These are phyloP conservation scores for Lepidopterella palustris DNA, from an alignment of 495 filamentous ascomycete species.

Conservation along the genomic window DNA sequence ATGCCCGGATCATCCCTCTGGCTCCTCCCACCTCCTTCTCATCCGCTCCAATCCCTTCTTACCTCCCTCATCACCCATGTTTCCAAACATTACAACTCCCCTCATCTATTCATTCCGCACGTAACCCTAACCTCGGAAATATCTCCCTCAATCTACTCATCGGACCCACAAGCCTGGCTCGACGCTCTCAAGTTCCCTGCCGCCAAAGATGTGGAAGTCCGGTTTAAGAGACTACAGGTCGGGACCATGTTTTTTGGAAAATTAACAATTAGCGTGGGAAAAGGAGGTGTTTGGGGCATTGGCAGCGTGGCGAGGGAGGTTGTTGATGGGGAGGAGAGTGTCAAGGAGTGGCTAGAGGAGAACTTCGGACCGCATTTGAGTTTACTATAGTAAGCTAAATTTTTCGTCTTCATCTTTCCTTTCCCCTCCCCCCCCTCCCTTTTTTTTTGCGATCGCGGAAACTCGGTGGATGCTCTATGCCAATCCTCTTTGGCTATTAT, in stretches of 20 bases:
- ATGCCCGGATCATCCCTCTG: constrained; percentile 35
- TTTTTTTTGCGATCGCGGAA: too few relatives aligned
- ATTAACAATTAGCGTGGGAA: constrained; percentile 28
- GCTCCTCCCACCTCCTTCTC: constrained; percentile 31
- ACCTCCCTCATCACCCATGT: constrained; percentile 15
- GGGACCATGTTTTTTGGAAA: constrained; percentile 29
- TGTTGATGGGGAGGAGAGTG: constrained; percentile 10
- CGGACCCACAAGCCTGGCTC: constrained; percentile 30
- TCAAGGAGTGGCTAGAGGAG: constrained; percentile 30
- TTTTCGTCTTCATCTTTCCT: too few relatives aligned
- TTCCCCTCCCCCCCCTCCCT: too few relatives aligned
- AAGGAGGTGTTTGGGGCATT: constrained; percentile 17
- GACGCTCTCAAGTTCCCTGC: constrained; percentile 20
- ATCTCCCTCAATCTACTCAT: constrained; percentile 5
- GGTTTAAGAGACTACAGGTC: constrained; percentile 17
- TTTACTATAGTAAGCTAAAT: constrained; percentile 38
- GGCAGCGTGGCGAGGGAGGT: constrained; percentile 13
- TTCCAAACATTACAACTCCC: constrained; percentile 16
- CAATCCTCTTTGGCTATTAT: too few relatives aligned
- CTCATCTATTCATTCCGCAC: constrained; percentile 32
- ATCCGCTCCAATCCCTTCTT: constrained; percentile 26
- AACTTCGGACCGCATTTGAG: constrained; percentile 32
- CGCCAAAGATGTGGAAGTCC: constrained; percentile 17
- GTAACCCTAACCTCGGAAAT: constrained; percentile 35
- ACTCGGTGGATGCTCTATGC: too few relatives aligned